Evolutionary conservation across 306 rosid species (phyloP).

Genomic region (Prunus mume): DNA sequence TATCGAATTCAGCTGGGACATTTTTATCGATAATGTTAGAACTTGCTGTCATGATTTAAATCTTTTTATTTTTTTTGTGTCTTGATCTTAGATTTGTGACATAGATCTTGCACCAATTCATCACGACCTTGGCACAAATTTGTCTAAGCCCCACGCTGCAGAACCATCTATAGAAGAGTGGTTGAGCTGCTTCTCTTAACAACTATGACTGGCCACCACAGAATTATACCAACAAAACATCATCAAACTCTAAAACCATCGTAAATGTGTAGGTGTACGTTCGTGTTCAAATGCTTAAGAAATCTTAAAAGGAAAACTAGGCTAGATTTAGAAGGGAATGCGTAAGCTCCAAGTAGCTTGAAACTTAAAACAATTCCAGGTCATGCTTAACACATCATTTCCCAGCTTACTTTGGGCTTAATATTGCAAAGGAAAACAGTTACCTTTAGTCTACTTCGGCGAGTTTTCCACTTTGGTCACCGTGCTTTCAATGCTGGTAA

Average conservation of each 20-base stretch:
- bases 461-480: no score
- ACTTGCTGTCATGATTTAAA: no score
- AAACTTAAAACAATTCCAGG: not conserved
- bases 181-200: not conserved
- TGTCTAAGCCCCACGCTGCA: not conserved
- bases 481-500: no score
- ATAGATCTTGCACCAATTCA: not conserved
- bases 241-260: not conserved
- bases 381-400: not conserved
- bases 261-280: no score
- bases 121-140: not conserved
- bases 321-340: not conserved
- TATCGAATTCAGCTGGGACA: not conserved
- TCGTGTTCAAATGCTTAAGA: no score
- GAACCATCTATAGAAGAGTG: not conserved
- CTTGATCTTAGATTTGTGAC: not conserved
- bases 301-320: no score
- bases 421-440: no score
- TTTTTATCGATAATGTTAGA: not conserved
- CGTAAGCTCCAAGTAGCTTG: not conserved
- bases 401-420: not conserved
- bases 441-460: no score
- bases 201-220: not conserved
- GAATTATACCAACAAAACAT: not conserved
- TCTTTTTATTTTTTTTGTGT: not conserved